These are phyloP conservation scores for Carex sylvatica DNA, from an alignment of 202 grass and related monocot species.

Conservation along the genomic window DNA sequence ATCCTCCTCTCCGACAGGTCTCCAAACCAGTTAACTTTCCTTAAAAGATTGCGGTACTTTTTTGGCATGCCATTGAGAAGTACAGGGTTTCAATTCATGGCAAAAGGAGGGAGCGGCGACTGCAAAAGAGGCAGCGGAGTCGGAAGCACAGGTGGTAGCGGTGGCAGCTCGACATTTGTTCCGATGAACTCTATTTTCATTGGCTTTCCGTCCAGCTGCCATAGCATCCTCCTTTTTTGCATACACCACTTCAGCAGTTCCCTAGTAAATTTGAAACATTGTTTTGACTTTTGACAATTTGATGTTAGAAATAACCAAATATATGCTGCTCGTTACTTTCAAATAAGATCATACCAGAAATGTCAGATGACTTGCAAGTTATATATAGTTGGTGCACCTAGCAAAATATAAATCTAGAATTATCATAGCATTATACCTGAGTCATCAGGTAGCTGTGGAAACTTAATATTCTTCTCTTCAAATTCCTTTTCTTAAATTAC, in stretches of 20 bases:
- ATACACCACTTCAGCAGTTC: constrained; percentile 73
- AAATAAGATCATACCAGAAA: neutral
- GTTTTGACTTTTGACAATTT: too few species aligned
- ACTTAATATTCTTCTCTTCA: neutral
- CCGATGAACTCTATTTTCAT: constrained; percentile 86
- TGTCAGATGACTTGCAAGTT: neutral
- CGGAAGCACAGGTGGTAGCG: neutral
- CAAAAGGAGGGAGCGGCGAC: constrained; percentile 21
- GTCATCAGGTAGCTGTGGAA: neutral
- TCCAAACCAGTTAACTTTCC: too few species aligned
- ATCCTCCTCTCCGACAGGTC: too few species aligned
- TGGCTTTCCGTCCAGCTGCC: constrained; percentile 68
- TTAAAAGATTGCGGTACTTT: constrained; percentile 30
- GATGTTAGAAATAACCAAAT: neutral
- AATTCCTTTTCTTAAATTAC: neutral
- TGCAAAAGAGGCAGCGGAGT: neutral
- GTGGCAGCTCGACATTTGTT: constrained; percentile 48
- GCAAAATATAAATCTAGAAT: neutral
- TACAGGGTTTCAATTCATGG: constrained; percentile 33
- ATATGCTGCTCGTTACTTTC: neutral
- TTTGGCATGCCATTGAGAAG: constrained; percentile 36
- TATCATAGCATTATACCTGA: neutral
- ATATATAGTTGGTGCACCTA: neutral
- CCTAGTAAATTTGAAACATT: constrained; percentile 29
- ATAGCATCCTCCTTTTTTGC: constrained; percentile 61